Percentiles rank a stretch among this genome's conserved stretches.
Evolutionary conservation across 2,329 filamentous ascomycete species (phyloP).

Genomic region (Thelonectria blattea): DNA sequence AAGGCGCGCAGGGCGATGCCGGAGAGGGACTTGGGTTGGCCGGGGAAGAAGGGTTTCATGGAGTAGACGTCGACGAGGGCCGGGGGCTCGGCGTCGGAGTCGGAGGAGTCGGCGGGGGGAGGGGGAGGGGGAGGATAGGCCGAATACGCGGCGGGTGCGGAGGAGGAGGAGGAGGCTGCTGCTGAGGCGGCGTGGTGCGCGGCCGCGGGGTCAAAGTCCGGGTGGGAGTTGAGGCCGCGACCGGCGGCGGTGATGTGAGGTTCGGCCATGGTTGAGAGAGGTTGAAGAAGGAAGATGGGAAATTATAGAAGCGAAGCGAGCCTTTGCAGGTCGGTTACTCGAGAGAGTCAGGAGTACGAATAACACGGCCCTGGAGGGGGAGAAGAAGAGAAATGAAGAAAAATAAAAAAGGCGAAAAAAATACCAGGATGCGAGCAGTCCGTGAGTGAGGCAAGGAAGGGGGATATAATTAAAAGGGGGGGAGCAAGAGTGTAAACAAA

Average conservation of each 20-base stretch:
- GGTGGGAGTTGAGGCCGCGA: slow-evolving; percentile 11
- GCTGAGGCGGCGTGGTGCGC: slow-evolving; percentile 26
- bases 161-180: slow-evolving; percentile 9
- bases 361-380: neutral
- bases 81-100: slow-evolving; percentile 20
- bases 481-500: neutral
- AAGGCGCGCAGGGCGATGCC: slow-evolving; percentile 66
- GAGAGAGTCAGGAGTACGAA: no score
- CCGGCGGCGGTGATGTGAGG: slow-evolving; percentile 8
- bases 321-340: neutral
- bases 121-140: no score
- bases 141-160: no score
- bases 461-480: neutral
- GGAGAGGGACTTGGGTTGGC: slow-evolving; percentile 61
- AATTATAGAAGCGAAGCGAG: neutral
- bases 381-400: neutral
- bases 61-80: slow-evolving; percentile 36
- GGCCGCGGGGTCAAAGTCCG: slow-evolving; percentile 30
- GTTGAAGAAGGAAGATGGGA: slow-evolving; percentile 19
- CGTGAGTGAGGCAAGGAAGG: slow-evolving; percentile 1
- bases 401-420: neutral
- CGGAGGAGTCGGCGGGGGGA: neutral
- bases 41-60: slow-evolving; percentile 48
- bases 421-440: neutral
- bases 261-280: slow-evolving; percentile 25